These are phyloP conservation scores for Helianthus annuus DNA, from an alignment of 129 eudicot species.

Conservation along the genomic window DNA sequence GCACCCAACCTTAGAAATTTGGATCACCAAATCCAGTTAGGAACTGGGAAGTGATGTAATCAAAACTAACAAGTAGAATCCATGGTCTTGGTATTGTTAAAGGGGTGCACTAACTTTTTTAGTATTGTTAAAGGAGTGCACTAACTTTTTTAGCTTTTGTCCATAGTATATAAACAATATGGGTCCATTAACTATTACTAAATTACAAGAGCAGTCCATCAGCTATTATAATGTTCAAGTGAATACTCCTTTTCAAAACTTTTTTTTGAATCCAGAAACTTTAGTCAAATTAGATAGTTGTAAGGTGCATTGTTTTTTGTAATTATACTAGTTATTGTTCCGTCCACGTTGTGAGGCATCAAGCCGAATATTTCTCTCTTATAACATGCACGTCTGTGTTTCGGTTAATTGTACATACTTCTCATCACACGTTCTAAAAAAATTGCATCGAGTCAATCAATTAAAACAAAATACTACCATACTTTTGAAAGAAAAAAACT, in stretches of 20 bases:
- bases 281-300: constrained; percentile 1
- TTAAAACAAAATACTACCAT: too few species aligned
- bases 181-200: constrained; percentile 9
- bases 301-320: neutral
- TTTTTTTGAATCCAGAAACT: neutral
- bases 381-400: too few species aligned
- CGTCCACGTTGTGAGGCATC: too few species aligned
- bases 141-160: constrained; percentile 22
- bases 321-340: too few species aligned
- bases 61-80: constrained; percentile 12
- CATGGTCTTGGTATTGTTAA: constrained; percentile 18
- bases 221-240: neutral
- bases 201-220: neutral
- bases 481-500: too few species aligned
- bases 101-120: neutral
- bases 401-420: too few species aligned
- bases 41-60: constrained; percentile 27
- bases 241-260: neutral
- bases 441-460: too few species aligned
- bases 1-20: constrained; percentile 66
- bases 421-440: too few species aligned
- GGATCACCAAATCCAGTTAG: constrained; percentile 61
- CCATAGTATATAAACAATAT: constrained; percentile 2
- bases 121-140: constrained; percentile 10
- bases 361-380: too few species aligned